Evolutionary conservation across 1,284 basidiomycete genomes (phyloP), one percentile per base, ranked within the genome.

Genomic region (Cutaneotrichosporon daszewskae): DNA sequence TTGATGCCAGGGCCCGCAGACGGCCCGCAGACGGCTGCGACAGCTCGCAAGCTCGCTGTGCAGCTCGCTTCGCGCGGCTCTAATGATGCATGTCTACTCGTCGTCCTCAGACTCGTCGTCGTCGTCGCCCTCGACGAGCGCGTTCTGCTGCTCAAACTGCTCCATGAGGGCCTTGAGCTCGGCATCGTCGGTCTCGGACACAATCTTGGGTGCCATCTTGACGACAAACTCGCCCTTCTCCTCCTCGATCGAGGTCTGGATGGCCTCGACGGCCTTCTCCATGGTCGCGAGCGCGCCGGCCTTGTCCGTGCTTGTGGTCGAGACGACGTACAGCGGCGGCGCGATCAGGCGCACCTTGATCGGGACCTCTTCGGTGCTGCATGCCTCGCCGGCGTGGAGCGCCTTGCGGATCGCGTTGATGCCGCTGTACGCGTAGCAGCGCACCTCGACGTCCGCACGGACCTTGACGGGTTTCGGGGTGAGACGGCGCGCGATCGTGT

Each of bases 391-490:
- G 3, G 87, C 86, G 40, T 81, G 78, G 33, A 98, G 77, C 0
- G 95, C 94, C 43, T 82, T 83, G 74, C 91, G 91, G 72, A 98
- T 96, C 3, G 94, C 92, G 62, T 96, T 90, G 65, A 98, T 98
- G n/a, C 95, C 95, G 26, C 87, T 82, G 47, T 91, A 92, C 5
- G 85, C 86, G 72, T 96, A 99, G 73, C 94, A 98, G 31, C 91
- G 96, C 42, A 98, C 76, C 72, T 98, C 92, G 54, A 99, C 85
- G 73, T 99, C 95, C 17, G 95, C 90, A 64, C 94, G 89, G 43
- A 98, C 82, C 75, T 97, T 98, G 78, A 98, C 94, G 11, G 95
- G 92, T 71, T 99, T 95, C 12, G 94, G 95, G 2, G 94, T 98
- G 45, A 98, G 77, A 32, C 95, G 83, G 40, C 92, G 84, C 9